phyloP scores from a whole-genome alignment of 192 early-diverging fungal genomes.

The Backusella luteola region DNA sequence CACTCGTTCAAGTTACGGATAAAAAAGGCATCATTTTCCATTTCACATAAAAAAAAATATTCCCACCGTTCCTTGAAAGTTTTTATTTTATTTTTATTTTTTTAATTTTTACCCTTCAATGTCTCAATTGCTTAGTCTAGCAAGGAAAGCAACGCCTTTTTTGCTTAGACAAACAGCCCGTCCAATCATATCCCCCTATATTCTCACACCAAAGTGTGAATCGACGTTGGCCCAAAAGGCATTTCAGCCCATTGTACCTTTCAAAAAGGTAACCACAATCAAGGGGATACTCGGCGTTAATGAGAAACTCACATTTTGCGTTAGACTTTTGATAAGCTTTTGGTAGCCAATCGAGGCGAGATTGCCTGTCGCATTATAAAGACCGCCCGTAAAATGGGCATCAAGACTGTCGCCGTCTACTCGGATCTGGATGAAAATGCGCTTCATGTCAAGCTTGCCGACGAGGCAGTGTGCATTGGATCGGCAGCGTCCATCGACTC shows the following conservation, averaged over 20 bases:
- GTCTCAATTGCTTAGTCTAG: neutral
- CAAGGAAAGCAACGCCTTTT: neutral
- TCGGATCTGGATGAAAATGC: slow-evolving; percentile 88
- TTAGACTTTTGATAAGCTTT: slow-evolving; percentile 86
- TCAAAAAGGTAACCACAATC: neutral
- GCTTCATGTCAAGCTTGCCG: slow-evolving; percentile 84
- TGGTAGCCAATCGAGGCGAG: slow-evolving; percentile 95
- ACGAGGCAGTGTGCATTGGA: slow-evolving; percentile 83
- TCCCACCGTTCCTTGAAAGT: neutral
- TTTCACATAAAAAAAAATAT: neutral
- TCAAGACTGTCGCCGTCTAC: slow-evolving; percentile 93
- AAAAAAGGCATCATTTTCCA: too few species aligned
- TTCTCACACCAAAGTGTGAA: neutral
- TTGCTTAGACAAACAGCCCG: neutral
- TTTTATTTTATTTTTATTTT: neutral
- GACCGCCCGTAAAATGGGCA: slow-evolving; percentile 90
- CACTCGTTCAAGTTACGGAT: too few species aligned
- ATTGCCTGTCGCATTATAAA: slow-evolving; percentile 93
- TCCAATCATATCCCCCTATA: neutral
- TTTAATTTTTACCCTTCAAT: neutral
- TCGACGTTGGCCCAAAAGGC: neutral
- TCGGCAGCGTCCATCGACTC: slow-evolving; percentile 75
- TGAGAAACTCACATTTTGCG: neutral
- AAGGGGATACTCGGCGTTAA: neutral
- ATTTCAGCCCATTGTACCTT: neutral